A percentile compares a stretch with the other conserved stretches of the same genome.
These are phyloP conservation scores for Pachysandra terminalis DNA, from an alignment of 164 flowering plant genomes.

Conservation along the genomic window DNA sequence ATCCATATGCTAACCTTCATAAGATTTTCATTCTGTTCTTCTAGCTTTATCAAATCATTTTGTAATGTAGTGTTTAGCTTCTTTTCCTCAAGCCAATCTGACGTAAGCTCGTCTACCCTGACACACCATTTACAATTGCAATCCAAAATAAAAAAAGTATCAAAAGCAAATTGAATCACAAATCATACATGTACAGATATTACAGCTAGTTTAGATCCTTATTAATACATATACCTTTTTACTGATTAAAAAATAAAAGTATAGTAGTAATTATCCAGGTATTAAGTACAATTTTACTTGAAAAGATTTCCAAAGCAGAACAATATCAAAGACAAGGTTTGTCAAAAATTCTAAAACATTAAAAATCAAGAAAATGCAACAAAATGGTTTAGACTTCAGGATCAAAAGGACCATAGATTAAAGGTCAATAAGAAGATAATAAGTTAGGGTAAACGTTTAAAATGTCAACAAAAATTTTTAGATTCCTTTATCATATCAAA, in stretches of 20 bases:
- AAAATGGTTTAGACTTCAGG: no score
- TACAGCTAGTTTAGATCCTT: no score
- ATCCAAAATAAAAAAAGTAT: background rate
- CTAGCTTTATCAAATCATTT: conserved; percentile 39
- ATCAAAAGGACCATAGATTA: no score
- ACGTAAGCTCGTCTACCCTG: conserved; percentile 67
- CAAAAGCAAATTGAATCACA: background rate
- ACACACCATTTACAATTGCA: conserved; percentile 4
- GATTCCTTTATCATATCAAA: no score
- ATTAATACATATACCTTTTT: no score
- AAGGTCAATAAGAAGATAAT: no score
- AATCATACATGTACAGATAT: no score
- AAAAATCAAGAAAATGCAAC: no score
- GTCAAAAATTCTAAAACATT: background rate
- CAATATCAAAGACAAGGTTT: background rate
- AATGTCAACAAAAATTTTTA: no score
- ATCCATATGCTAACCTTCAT: conserved; percentile 43
- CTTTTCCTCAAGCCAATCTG: conserved; percentile 43
- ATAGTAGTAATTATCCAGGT: background rate
- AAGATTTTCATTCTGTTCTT: conserved; percentile 42
- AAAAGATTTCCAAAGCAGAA: conserved; percentile 5
- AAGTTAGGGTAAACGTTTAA: no score
- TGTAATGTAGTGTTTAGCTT: conserved; percentile 31
- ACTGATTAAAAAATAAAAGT: no score
- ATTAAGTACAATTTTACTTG: background rate